phyloP scores from a whole-genome alignment of 176 grass and related monocot species.

The Hordeum marinum region DNA sequence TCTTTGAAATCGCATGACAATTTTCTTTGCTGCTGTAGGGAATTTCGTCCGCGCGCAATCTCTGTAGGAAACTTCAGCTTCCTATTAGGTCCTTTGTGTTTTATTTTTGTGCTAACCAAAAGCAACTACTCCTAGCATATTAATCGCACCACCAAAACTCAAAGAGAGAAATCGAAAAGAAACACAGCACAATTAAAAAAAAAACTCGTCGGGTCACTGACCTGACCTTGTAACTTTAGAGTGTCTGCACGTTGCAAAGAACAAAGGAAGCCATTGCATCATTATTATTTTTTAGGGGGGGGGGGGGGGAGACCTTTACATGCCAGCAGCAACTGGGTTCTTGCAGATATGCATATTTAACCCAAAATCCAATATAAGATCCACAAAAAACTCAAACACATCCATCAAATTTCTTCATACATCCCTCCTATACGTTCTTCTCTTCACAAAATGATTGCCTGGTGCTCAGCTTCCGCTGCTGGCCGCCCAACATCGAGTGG shows the following conservation, averaged over 20 bases:
- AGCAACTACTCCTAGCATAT: too few species aligned
- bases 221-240: not conserved
- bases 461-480: not conserved
- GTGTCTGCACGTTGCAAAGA: not conserved
- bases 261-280: not conserved
- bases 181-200: not conserved
- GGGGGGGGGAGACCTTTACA: not conserved
- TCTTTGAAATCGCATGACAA: too few species aligned
- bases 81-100: too few species aligned
- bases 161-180: not conserved
- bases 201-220: not conserved
- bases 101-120: too few species aligned
- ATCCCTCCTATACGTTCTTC: not conserved
- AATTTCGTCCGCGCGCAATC: too few species aligned
- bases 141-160: too few species aligned
- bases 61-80: too few species aligned
- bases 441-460: not conserved
- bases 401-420: not conserved
- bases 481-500: not conserved
- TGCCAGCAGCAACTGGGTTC: not conserved
- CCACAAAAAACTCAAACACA: not conserved
- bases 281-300: too few species aligned
- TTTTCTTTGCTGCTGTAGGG: too few species aligned
- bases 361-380: too few species aligned
- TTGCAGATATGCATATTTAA: too few species aligned